A percentile compares a stretch with the other conserved stretches of the same genome.
Conservation (phyloP, 2,329 filamentous ascomycete species). For the Curvularia hawaiiensis region DNA sequence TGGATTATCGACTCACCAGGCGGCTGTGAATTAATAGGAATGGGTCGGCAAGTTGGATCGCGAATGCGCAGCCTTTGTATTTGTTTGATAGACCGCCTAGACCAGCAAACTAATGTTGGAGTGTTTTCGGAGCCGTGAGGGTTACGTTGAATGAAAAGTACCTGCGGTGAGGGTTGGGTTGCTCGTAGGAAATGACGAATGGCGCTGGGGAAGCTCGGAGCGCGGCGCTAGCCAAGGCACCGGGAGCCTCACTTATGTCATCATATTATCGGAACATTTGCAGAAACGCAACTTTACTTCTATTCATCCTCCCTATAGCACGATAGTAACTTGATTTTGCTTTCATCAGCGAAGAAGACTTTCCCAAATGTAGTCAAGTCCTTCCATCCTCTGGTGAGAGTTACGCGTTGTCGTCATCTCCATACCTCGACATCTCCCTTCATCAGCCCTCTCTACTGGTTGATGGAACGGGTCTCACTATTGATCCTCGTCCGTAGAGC, state of each 20-base stretch:
- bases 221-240: slow-evolving; percentile 20
- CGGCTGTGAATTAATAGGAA: slow-evolving; percentile 14
- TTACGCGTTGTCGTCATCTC: not conserved
- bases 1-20: slow-evolving; percentile 20
- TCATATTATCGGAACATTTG: slow-evolving; percentile 3
- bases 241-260: slow-evolving; percentile 25
- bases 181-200: slow-evolving; percentile 27
- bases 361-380: not conserved
- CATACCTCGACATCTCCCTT: not conserved
- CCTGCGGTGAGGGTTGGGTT: slow-evolving; percentile 23
- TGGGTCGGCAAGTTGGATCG: slow-evolving; percentile 5
- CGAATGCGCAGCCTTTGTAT: not conserved
- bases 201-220: slow-evolving; percentile 19
- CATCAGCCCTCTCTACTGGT: no score
- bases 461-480: not conserved
- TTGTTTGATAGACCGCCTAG: not conserved
- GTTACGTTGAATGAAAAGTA: slow-evolving; percentile 18
- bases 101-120: slow-evolving; percentile 16
- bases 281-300: not conserved
- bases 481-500: no score
- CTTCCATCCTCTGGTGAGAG: not conserved
- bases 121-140: slow-evolving; percentile 6
- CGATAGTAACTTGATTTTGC: not conserved
- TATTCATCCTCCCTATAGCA: not conserved
- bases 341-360: not conserved